Conservation (phyloP, 495 filamentous ascomycete species). For the Arthonia radiata region DNA sequence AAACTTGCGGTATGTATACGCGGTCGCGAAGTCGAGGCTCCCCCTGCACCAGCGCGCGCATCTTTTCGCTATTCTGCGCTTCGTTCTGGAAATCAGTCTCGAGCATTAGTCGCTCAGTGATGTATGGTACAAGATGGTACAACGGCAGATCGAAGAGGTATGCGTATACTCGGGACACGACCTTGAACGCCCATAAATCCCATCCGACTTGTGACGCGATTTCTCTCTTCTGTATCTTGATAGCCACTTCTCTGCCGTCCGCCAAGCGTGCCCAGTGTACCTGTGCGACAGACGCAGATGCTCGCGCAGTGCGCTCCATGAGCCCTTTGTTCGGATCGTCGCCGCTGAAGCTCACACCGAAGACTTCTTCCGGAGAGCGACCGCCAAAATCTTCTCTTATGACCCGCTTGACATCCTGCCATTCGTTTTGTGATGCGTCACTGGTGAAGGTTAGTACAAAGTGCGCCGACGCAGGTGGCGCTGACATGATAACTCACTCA, state of each 20-base stretch:
- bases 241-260: conserved; percentile 71
- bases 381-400: conserved; percentile 72
- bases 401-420: conserved; percentile 67
- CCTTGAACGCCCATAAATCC: conserved; percentile 90
- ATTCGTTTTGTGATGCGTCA: conserved; percentile 86
- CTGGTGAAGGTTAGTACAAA: too few relatives aligned
- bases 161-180: conserved; percentile 52
- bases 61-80: conserved; percentile 63
- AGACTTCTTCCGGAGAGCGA: conserved; percentile 58
- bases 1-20: conserved; percentile 73
- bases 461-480: too few relatives aligned
- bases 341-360: conserved; percentile 56
- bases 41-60: conserved; percentile 48
- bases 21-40: conserved; percentile 53
- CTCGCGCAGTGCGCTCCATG: conserved; percentile 70
- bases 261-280: conserved; percentile 76
- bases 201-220: conserved; percentile 70
- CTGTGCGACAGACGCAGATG: conserved; percentile 81
- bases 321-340: conserved; percentile 38
- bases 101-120: conserved; percentile 60
- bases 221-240: conserved; percentile 93
- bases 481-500: too few relatives aligned
- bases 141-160: conserved; percentile 70
- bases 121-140: conserved; percentile 70
- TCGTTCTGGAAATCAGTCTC: conserved; percentile 91